Evolutionary conservation across 345 rosid species (phyloP).

Genomic region (Eucalyptus shirleyi): DNA sequence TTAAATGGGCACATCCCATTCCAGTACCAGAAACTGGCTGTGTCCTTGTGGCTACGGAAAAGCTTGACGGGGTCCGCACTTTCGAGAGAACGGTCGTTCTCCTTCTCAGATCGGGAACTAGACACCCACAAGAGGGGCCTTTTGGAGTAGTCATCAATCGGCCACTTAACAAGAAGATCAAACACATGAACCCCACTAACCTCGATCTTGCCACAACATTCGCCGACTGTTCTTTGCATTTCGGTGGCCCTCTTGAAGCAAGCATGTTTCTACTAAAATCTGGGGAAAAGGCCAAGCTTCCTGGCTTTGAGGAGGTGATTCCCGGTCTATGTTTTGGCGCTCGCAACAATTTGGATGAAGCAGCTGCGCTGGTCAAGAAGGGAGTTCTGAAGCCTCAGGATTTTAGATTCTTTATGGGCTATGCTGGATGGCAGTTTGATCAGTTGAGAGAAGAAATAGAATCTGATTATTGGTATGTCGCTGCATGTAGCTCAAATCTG

Average conservation of each 20-base stretch:
- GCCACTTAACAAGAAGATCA: constrained; percentile 69
- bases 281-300: constrained; percentile 34
- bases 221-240: constrained; percentile 69
- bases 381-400: constrained; percentile 72
- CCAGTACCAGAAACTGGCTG: constrained; percentile 86
- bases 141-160: constrained; percentile 85
- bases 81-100: constrained; percentile 89
- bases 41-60: constrained; percentile 92
- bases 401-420: constrained; percentile 83
- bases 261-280: constrained; percentile 67
- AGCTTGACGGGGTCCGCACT: constrained; percentile 72
- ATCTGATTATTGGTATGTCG: constrained; percentile 71
- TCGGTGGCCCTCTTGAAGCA: constrained; percentile 88
- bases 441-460: constrained; percentile 84
- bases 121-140: constrained; percentile 85
- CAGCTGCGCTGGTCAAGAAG: constrained; percentile 64
- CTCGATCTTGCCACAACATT: constrained; percentile 71
- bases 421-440: constrained; percentile 90
- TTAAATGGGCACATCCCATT: constrained; percentile 95
- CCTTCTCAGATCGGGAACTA: constrained; percentile 75
- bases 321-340: constrained; percentile 80
- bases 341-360: constrained; percentile 71
- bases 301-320: constrained; percentile 70
- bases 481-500: constrained; percentile 76
- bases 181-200: constrained; percentile 67